Conservation (phyloP, 805 yeast genomes). For the Wickerhamiella allomyrinae region DNA sequence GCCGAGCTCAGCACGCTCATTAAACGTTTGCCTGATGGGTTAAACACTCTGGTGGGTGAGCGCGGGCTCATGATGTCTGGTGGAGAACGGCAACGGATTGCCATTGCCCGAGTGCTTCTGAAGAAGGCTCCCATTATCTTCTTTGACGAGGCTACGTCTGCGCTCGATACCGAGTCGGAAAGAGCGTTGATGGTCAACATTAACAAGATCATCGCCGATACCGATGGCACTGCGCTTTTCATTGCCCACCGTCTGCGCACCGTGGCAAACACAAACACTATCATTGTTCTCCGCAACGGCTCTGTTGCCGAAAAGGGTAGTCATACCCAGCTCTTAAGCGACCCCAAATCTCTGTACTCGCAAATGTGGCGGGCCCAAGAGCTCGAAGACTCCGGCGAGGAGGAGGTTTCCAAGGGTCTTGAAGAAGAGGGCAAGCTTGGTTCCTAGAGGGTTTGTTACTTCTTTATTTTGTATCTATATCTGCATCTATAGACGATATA, state of each 20-base stretch:
- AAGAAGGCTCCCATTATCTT: constrained; percentile 82
- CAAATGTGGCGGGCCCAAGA: constrained; percentile 91
- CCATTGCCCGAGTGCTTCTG: constrained; percentile 79
- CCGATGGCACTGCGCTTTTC: constrained; percentile 60
- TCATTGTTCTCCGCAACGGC: constrained; percentile 73
- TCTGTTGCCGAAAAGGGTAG: constrained; percentile 77
- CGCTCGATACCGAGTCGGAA: constrained; percentile 93
- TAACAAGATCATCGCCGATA: constrained; percentile 43
- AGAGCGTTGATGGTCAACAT: constrained; percentile 68
- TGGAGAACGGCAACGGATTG: constrained; percentile 94
- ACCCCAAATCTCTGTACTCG: constrained; percentile 49
- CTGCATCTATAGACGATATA: too few relatives aligned
- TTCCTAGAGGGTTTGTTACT: too few relatives aligned
- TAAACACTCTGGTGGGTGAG: constrained; percentile 83
- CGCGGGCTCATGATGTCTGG: constrained; percentile 97
- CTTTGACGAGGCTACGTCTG: constrained; percentile 92
- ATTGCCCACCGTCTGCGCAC: constrained; percentile 92
- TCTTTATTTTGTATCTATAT: too few relatives aligned
- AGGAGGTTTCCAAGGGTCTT: constrained; percentile 2
- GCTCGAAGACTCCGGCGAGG: constrained; percentile 32
- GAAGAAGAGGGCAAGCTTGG: background rate
- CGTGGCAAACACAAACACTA: constrained; percentile 84
- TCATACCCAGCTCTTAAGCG: constrained; percentile 46
- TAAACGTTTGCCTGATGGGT: constrained; percentile 65
- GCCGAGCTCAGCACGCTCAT: constrained; percentile 59